Base-by-base conservation (phyloP, 352 stramenopile genomes). In the Aphanomyces astaci region DNA sequence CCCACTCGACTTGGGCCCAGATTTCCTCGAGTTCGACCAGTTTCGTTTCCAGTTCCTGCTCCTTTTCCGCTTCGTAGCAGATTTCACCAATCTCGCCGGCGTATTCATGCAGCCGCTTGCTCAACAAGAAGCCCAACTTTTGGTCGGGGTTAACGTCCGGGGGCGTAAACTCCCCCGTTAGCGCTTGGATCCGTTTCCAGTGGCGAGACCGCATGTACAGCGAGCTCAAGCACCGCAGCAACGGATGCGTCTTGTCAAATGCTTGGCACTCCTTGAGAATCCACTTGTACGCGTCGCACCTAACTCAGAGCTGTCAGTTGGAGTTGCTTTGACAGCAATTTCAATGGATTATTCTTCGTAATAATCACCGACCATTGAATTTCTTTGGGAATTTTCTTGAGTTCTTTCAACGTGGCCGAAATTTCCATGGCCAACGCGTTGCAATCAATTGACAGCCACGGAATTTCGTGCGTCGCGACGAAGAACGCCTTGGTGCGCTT, bases 21-120 rank as follows among this genome's bases (percentile, higher is more conserved):
- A 95, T 82, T 13, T 89, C 86, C 56, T 96, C 89, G 5, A 98
- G 84, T 64, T 97, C 81, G 56, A 95, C 76, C 13, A 98, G 76
- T 1, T 87, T 86, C 40, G 92, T 75, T 73, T 98, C 93, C 40
- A 98, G 92, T 59, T 98, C 97, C 66, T 98, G 89, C 72, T 98
- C 95, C 67, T 98, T 98, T 48, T 95, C 89, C 4, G 93, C 95
- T 78, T 98, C 90, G 75, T 98, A 97, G 64, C 87, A 96, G 71
- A 98, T 98, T 66, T 98, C 95, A 30, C 97, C 96, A 45, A 98
- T 96, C 31, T 98, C 92, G 19, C 87, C 89, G 71, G 86, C 96
- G 71, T 96, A 98, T 64, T 95, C 90, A 70, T 98, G 89, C 19
- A 98, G 76, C 63, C 98, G 96, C 36, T 98, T 93, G 64, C 79